Percentiles rank a stretch among this genome's conserved stretches.
phyloP scores from a whole-genome alignment of 257 asterid genomes.

The Solanum clarkiae region DNA sequence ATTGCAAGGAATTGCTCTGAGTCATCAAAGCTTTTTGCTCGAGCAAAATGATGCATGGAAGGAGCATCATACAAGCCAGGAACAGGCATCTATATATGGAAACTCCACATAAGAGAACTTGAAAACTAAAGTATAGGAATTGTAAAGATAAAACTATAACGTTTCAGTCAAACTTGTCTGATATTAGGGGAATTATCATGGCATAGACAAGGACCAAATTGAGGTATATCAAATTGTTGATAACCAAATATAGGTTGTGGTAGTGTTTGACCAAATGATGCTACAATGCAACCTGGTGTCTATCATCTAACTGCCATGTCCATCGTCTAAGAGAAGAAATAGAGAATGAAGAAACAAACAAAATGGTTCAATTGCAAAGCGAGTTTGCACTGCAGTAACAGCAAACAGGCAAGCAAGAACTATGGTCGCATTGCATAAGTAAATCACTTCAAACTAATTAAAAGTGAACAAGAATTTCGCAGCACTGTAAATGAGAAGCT shows the following conservation, averaged over 20 bases:
- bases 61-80: conserved; percentile 56
- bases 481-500: not conserved
- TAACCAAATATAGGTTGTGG: not conserved
- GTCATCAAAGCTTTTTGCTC: conserved; percentile 74
- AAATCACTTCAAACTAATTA: not conserved
- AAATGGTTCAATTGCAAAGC: not conserved
- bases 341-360: not conserved
- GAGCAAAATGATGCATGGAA: conserved; percentile 42
- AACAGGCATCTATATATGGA: conserved; percentile 40
- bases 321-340: not conserved
- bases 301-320: not conserved
- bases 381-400: not conserved
- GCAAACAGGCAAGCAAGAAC: not conserved
- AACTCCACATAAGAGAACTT: conserved; percentile 4
- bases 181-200: not conserved
- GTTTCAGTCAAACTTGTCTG: not conserved
- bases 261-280: not conserved
- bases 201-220: not conserved
- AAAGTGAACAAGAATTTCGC: not conserved
- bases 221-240: not conserved
- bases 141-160: not conserved
- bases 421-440: not conserved
- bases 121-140: not conserved
- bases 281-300: not conserved
- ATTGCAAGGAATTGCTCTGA: conserved; percentile 53